phyloP scores from a whole-genome alignment of 2,329 filamentous ascomycete species.

The Sclerotinia glacialis region DNA sequence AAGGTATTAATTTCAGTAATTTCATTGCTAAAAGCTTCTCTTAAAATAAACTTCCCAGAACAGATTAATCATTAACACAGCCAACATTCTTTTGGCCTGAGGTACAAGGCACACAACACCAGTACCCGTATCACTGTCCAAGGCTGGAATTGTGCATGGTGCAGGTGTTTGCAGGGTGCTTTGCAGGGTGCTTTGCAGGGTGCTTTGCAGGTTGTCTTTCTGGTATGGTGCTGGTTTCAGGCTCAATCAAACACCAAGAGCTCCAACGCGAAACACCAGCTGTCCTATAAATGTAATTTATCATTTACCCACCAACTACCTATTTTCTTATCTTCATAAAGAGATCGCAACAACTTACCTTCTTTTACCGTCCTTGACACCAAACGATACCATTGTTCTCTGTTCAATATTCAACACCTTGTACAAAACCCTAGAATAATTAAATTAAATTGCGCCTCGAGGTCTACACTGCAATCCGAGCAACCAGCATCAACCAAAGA shows the following conservation, averaged over 20 bases:
- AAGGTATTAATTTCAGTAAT: background rate
- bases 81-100: background rate
- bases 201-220: too few species aligned
- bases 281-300: constrained; percentile 2
- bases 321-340: background rate
- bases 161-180: too few species aligned
- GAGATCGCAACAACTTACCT: background rate
- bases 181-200: too few species aligned
- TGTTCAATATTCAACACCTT: background rate
- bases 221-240: background rate
- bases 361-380: background rate
- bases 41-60: background rate
- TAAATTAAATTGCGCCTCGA: background rate
- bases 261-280: background rate
- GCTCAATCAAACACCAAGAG: background rate
- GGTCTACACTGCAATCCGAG: background rate
- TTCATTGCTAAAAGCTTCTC: background rate
- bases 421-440: background rate
- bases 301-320: background rate
- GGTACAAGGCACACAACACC: too few species aligned
- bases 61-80: background rate
- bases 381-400: background rate
- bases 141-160: background rate
- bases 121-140: background rate
- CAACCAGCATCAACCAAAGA: background rate